These are phyloP conservation scores for Dianthus caryophyllus DNA, from an alignment of 148 eudicot species.

Conservation along the genomic window DNA sequence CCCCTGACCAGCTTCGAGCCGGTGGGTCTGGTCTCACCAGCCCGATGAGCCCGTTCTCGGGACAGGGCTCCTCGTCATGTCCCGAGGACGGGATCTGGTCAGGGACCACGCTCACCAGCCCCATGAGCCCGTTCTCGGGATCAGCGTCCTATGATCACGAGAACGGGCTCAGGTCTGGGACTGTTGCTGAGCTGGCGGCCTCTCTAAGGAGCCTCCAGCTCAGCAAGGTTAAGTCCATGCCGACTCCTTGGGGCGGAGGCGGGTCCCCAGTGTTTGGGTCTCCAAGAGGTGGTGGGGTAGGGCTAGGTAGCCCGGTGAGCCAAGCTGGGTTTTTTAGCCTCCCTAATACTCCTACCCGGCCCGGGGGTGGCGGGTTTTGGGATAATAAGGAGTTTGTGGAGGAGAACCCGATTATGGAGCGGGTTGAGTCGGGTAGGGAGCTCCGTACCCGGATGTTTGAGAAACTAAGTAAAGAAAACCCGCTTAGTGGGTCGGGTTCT, in stretches of 20 bases:
- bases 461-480: slow-evolving; percentile 71
- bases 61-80: slow-evolving; percentile 10
- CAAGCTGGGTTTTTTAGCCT: slow-evolving; percentile 50
- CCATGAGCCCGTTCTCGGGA: slow-evolving; percentile 21
- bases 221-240: slow-evolving; percentile 50
- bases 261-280: slow-evolving; percentile 33
- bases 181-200: slow-evolving; percentile 39
- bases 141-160: slow-evolving; percentile 18
- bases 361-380: slow-evolving; percentile 38
- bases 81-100: slow-evolving; percentile 24
- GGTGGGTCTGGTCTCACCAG: slow-evolving; percentile 29
- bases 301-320: slow-evolving; percentile 15
- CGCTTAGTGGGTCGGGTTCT: slow-evolving; percentile 38
- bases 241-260: slow-evolving; percentile 29
- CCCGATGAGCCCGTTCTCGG: slow-evolving; percentile 27
- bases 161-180: slow-evolving; percentile 27
- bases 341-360: slow-evolving; percentile 54
- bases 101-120: slow-evolving; percentile 30
- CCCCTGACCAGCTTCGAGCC: slow-evolving; percentile 57
- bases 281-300: neutral
- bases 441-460: slow-evolving; percentile 67
- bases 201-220: slow-evolving; percentile 58
- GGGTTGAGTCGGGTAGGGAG: slow-evolving; percentile 74
- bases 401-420: slow-evolving; percentile 58
- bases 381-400: slow-evolving; percentile 32